phyloP scores from a whole-genome alignment of 306 rosid species.

The Dalbergia cultrata region DNA sequence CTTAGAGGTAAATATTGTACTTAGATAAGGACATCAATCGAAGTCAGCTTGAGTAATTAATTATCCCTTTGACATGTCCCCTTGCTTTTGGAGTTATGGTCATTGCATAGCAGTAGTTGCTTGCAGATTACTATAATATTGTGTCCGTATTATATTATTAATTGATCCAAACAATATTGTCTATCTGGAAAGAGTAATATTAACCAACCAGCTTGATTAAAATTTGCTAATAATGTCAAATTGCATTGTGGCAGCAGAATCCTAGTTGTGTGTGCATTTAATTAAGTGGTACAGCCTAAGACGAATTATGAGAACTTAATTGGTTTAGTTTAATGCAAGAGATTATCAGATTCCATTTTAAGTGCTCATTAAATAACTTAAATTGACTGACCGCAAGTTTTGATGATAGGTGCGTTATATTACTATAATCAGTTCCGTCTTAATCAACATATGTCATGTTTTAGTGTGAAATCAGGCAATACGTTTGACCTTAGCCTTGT shows the following conservation, averaged over 20 bases:
- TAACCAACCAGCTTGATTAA: not conserved
- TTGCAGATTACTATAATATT: constrained; percentile 2
- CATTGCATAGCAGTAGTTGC: not conserved
- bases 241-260: constrained; percentile 19
- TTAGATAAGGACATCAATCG: constrained; percentile 7
- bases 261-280: constrained; percentile 36
- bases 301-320: not conserved
- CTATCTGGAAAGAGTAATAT: constrained; percentile 15
- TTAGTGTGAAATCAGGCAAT: constrained; percentile 4
- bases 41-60: constrained; percentile 9
- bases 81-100: constrained; percentile 32
- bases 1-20: constrained; percentile 13
- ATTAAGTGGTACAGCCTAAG: constrained; percentile 31
- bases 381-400: constrained; percentile 29
- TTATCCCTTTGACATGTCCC: not conserved
- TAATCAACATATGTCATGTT: not conserved
- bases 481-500: not conserved
- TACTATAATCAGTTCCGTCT: not conserved
- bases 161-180: not conserved
- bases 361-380: constrained; percentile 23
- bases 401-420: constrained; percentile 6
- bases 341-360: constrained; percentile 46
- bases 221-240: constrained; percentile 15
- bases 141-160: not conserved
- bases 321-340: constrained; percentile 29